phyloP scores from a whole-genome alignment of 495 filamentous ascomycete species.

The Lepidopterella palustris region DNA sequence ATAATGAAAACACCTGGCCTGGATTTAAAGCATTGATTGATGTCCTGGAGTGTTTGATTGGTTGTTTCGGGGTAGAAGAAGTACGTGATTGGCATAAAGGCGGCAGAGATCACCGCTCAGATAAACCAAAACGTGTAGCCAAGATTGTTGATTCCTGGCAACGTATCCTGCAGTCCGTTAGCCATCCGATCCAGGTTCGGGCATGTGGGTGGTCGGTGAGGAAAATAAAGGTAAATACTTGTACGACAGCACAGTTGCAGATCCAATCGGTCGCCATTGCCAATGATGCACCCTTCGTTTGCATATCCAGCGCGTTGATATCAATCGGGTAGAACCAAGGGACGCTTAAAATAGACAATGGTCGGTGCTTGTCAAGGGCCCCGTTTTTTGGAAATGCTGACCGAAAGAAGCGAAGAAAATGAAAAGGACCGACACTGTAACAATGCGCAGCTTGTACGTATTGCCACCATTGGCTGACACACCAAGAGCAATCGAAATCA shows the following conservation, averaged over 20 bases:
- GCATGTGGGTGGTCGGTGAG: conserved; percentile 29
- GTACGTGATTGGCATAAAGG: conserved; percentile 33
- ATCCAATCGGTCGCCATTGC: conserved; percentile 12
- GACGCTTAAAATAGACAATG: conserved; percentile 34
- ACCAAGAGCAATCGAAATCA: conserved; percentile 32
- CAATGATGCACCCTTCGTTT: conserved; percentile 33
- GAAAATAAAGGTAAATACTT: neutral
- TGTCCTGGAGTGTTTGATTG: conserved; percentile 36
- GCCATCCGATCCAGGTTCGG: conserved; percentile 29
- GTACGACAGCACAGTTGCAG: too few relatives aligned
- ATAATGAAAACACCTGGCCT: conserved; percentile 28
- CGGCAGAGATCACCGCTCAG: conserved; percentile 30
- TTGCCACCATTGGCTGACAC: conserved; percentile 27
- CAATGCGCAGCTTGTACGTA: conserved; percentile 27
- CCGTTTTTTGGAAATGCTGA: too few relatives aligned
- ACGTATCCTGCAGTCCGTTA: conserved; percentile 33
- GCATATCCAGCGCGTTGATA: conserved; percentile 34
- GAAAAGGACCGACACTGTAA: conserved; percentile 32
- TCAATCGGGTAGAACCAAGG: conserved; percentile 33
- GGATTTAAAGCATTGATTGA: conserved; percentile 29
- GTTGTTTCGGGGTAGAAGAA: conserved; percentile 37
- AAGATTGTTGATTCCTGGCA: conserved; percentile 33
- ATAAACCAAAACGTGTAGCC: conserved; percentile 36
- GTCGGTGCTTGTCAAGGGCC: too few relatives aligned
- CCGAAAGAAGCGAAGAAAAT: conserved; percentile 31